A percentile compares a stretch with the other conserved stretches of the same genome.
phyloP scores from a whole-genome alignment of 768 basidiomycete species.

The Boletellus sp. region DNA sequence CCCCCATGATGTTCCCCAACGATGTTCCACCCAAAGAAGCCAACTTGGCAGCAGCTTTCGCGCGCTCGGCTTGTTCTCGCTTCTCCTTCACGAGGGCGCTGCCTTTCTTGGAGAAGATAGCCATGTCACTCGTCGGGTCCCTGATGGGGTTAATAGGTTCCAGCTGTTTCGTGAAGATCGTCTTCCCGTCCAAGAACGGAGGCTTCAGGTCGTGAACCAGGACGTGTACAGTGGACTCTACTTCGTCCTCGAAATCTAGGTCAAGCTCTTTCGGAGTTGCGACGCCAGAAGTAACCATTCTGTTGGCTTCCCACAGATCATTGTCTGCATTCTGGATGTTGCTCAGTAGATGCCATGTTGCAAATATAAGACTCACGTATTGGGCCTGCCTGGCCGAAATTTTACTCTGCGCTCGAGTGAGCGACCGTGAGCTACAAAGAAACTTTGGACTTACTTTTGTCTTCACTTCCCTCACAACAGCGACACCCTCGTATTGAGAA shows the following conservation, averaged over 20 bases:
- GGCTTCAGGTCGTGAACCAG: slow-evolving; percentile 97
- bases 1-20: slow-evolving; percentile 97
- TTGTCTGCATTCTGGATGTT: slow-evolving; percentile 85
- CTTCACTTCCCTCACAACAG: slow-evolving; percentile 62
- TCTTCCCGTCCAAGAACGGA: slow-evolving; percentile 95
- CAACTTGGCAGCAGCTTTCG: slow-evolving; percentile 93
- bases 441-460: slow-evolving; percentile 50
- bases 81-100: slow-evolving; percentile 92
- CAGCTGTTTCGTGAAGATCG: slow-evolving; percentile 92
- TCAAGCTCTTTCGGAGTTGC: slow-evolving; percentile 84
- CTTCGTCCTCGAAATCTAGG: slow-evolving; percentile 94
- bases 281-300: slow-evolving; percentile 94
- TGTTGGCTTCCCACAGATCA: slow-evolving; percentile 97
- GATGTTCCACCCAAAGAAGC: slow-evolving; percentile 89
- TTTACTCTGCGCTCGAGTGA: slow-evolving; percentile 55
- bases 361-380: slow-evolving; percentile 60
- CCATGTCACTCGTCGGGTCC: slow-evolving; percentile 92
- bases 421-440: background rate
- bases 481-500: slow-evolving; percentile 88
- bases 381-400: slow-evolving; percentile 94
- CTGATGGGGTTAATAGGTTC: slow-evolving; percentile 97
- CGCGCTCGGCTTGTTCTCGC: slow-evolving; percentile 92
- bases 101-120: slow-evolving; percentile 96
- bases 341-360: slow-evolving; percentile 24
- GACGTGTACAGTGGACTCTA: slow-evolving; percentile 94